Percentiles rank a stretch among this genome's conserved stretches.
These are phyloP conservation scores for Rosa rugosa DNA, from an alignment of 306 rosid species.

Conservation along the genomic window DNA sequence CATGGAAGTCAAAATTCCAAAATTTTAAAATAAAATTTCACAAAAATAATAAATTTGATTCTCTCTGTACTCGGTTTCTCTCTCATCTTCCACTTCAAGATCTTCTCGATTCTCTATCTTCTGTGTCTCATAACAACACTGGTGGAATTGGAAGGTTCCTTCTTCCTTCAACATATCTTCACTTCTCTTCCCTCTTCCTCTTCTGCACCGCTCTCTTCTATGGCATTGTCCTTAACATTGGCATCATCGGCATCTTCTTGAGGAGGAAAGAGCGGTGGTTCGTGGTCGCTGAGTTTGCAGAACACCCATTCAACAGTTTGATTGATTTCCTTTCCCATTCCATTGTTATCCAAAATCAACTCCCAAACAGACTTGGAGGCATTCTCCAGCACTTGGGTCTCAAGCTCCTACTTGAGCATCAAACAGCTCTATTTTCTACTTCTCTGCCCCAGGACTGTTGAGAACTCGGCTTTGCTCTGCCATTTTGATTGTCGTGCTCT, in stretches of 20 bases:
- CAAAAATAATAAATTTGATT: too few species aligned
- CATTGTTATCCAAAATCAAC: slow-evolving; percentile 71
- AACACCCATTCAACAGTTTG: slow-evolving; percentile 83
- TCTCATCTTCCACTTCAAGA: too few species aligned
- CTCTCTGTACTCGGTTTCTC: too few species aligned
- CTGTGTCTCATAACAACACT: too few species aligned
- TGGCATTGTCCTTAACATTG: neutral
- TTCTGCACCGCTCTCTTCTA: too few species aligned
- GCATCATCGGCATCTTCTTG: slow-evolving; percentile 9
- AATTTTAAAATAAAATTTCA: too few species aligned
- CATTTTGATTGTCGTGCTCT: slow-evolving; percentile 81
- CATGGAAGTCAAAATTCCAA: too few species aligned
- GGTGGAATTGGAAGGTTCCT: too few species aligned
- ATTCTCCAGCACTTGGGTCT: slow-evolving; percentile 84
- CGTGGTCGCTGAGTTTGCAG: slow-evolving; percentile 82
- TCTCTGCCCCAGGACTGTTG: slow-evolving; percentile 90
- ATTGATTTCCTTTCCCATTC: slow-evolving; percentile 83
- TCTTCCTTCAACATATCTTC: too few species aligned
- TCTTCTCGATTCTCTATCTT: too few species aligned
- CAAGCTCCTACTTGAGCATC: slow-evolving; percentile 87
- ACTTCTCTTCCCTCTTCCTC: too few species aligned
- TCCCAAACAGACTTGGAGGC: slow-evolving; percentile 99
- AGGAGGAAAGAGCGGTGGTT: slow-evolving; percentile 77
- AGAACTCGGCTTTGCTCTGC: slow-evolving; percentile 94
- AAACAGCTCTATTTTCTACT: slow-evolving; percentile 87